Evolutionary conservation across 2,329 filamentous ascomycete genomes (phyloP).

Genomic region (Stemphylium vesicarium): DNA sequence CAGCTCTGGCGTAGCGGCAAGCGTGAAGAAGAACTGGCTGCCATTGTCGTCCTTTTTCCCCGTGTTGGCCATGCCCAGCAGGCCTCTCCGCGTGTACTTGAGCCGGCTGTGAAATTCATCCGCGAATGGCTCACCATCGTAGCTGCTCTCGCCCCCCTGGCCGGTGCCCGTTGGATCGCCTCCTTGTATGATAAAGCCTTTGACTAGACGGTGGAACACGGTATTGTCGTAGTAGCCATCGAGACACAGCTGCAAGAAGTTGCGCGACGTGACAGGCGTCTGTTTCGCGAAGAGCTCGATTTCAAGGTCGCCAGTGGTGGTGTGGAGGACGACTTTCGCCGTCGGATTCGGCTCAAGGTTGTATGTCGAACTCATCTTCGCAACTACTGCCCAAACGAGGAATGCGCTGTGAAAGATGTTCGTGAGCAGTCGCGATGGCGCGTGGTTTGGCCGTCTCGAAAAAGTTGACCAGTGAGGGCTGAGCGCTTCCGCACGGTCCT

Average conservation of each 20-base stretch:
- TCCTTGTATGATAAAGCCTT: slow-evolving; percentile 91
- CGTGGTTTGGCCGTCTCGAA: slow-evolving; percentile 5
- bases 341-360: slow-evolving; percentile 95
- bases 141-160: slow-evolving; percentile 89
- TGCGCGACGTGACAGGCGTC: slow-evolving; percentile 86
- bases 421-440: slow-evolving; percentile 6
- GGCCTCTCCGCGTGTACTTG: slow-evolving; percentile 88
- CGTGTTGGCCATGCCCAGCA: slow-evolving; percentile 96
- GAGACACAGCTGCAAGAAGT: slow-evolving; percentile 93
- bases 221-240: slow-evolving; percentile 96
- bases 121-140: slow-evolving; percentile 79
- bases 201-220: slow-evolving; percentile 90
- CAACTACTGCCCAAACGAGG: not conserved
- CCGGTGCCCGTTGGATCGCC: slow-evolving; percentile 94
- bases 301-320: slow-evolving; percentile 84
- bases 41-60: slow-evolving; percentile 80
- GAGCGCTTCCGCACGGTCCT: slow-evolving; percentile 13
- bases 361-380: slow-evolving; percentile 82
- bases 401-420: not conserved
- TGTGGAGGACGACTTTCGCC: slow-evolving; percentile 88
- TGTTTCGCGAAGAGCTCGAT: slow-evolving; percentile 96
- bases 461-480: slow-evolving; percentile 10
- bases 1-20: slow-evolving; percentile 82
- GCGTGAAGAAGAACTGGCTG: slow-evolving; percentile 96
- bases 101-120: slow-evolving; percentile 93